phyloP scores from a whole-genome alignment of 179 eudicot genomes.

The Kewa caespitosa region DNA sequence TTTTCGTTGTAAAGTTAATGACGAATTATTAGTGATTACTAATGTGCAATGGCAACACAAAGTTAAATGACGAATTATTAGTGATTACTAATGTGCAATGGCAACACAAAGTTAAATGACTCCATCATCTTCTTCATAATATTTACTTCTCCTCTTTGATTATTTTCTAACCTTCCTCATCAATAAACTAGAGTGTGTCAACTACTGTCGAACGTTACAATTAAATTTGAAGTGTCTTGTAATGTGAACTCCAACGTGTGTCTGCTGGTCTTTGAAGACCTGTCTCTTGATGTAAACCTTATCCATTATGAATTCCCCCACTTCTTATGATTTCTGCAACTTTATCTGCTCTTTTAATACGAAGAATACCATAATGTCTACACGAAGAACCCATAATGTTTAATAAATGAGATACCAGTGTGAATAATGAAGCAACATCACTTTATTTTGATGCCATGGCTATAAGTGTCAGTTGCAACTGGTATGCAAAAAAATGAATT shows the following conservation, averaged over 20 bases:
- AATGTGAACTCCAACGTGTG: too few species aligned
- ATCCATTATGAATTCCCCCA: neutral
- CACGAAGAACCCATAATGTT: neutral
- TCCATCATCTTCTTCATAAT: neutral
- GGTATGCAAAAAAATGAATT: too few species aligned
- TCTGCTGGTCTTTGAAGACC: too few species aligned
- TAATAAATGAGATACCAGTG: neutral
- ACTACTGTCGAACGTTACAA: too few species aligned
- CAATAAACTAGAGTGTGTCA: too few species aligned
- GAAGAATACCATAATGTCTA: neutral
- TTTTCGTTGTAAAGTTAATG: neutral
- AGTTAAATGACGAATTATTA: neutral
- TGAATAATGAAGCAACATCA: neutral
- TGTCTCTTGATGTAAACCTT: neutral
- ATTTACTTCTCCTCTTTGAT: too few species aligned
- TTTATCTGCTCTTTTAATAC: neutral
- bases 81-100: neutral
- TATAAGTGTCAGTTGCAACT: too few species aligned
- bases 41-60: neutral
- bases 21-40: neutral
- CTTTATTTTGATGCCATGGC: too few species aligned
- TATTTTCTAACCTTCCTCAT: too few species aligned
- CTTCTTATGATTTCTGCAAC: neutral
- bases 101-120: neutral
- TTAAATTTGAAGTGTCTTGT: too few species aligned